phyloP scores from a whole-genome alignment of 768 basidiomycete genomes.

The Leccinum boreale region DNA sequence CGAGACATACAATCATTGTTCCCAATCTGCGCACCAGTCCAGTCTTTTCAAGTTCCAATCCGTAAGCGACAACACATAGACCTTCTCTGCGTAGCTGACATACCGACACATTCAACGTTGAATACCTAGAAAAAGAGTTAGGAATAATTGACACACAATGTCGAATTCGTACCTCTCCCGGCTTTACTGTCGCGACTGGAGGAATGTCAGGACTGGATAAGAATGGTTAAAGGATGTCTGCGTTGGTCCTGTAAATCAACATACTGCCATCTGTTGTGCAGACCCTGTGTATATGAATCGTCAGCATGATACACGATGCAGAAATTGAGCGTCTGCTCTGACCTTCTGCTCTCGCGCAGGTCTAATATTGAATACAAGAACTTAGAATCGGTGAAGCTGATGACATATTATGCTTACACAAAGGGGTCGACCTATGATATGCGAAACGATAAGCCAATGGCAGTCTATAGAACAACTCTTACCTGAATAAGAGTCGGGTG shows the following conservation, averaged over 20 bases:
- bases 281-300: slow-evolving; percentile 38
- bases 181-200: slow-evolving; percentile 57
- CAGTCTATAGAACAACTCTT: slow-evolving; percentile 4
- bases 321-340: neutral
- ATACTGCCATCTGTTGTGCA: slow-evolving; percentile 77
- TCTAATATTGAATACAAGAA: slow-evolving; percentile 24
- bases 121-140: slow-evolving; percentile 44
- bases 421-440: slow-evolving; percentile 61
- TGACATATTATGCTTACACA: slow-evolving; percentile 39
- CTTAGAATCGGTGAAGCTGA: neutral
- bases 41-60: slow-evolving; percentile 41
- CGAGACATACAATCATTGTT: slow-evolving; percentile 61
- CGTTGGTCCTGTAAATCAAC: slow-evolving; percentile 19
- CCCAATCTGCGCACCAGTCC: slow-evolving; percentile 78
- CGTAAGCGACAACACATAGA: neutral
- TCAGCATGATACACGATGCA: neutral
- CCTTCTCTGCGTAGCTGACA: slow-evolving; percentile 11
- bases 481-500: slow-evolving; percentile 60
- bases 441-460: neutral
- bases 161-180: slow-evolving; percentile 43
- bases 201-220: slow-evolving; percentile 59
- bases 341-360: slow-evolving; percentile 58
- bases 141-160: neutral
- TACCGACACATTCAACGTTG: slow-evolving; percentile 68
- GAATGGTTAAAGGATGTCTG: neutral